phyloP scores from a whole-genome alignment of 805 yeast species.

The Yamadazyma paraphyllophila region DNA sequence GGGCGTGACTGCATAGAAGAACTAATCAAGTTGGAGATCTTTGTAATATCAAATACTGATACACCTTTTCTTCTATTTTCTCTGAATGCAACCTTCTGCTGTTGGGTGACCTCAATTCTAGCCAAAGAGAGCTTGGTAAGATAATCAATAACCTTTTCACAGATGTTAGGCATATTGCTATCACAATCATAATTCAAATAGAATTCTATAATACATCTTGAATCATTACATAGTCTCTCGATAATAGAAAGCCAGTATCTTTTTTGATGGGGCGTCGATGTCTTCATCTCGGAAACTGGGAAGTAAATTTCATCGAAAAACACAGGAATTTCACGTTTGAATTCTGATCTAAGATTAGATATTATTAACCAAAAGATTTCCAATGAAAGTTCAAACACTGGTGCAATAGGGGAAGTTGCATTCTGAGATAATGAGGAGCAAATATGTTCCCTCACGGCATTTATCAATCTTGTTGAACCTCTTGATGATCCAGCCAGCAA shows the following conservation, averaged over 20 bases:
- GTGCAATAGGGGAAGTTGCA: slow-evolving; percentile 87
- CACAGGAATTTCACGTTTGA: slow-evolving; percentile 91
- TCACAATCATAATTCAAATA: slow-evolving; percentile 96
- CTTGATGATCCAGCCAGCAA: slow-evolving; percentile 49
- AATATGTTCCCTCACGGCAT: slow-evolving; percentile 79
- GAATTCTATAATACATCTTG: slow-evolving; percentile 86
- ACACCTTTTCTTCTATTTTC: slow-evolving; percentile 50
- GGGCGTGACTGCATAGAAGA: slow-evolving; percentile 55
- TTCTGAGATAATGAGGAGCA: slow-evolving; percentile 83
- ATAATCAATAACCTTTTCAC: slow-evolving; percentile 78
- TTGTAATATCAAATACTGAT: slow-evolving; percentile 69
- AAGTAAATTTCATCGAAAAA: slow-evolving; percentile 90
- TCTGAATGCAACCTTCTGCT: slow-evolving; percentile 53
- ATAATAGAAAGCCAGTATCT: slow-evolving; percentile 80
- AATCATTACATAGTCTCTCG: slow-evolving; percentile 80
- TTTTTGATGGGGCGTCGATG: slow-evolving; percentile 91
- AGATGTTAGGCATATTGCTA: slow-evolving; percentile 71
- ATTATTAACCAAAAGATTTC: slow-evolving; percentile 92
- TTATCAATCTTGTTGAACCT: slow-evolving; percentile 61
- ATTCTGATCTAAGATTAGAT: slow-evolving; percentile 78
- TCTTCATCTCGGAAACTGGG: slow-evolving; percentile 88
- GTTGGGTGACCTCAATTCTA: slow-evolving; percentile 67
- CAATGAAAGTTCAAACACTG: slow-evolving; percentile 86
- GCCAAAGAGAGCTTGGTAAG: slow-evolving; percentile 69
- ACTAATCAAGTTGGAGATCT: slow-evolving; percentile 75